A percentile compares a stretch with the other conserved stretches of the same genome.
These are phyloP conservation scores for Phytopythium kandeliae DNA, from an alignment of 352 stramenopile genomes.

Conservation along the genomic window DNA sequence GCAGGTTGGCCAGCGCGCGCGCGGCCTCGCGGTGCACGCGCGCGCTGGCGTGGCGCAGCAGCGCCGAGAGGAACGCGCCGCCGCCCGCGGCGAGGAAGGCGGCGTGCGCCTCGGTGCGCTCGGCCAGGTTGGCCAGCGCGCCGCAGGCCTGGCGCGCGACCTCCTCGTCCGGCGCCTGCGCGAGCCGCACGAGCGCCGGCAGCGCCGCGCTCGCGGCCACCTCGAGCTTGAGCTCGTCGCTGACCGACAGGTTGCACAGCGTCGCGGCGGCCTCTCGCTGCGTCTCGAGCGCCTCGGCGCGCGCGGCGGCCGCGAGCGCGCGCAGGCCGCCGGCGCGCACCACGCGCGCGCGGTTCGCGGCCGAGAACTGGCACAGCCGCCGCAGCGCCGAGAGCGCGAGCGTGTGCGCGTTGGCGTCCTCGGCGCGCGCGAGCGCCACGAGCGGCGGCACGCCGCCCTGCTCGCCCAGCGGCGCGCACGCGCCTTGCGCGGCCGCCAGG, in stretches of 20 bases:
- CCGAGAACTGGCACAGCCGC: constrained; percentile 87
- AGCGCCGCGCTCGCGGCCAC: constrained; percentile 81
- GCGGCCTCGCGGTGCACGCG: constrained; percentile 94
- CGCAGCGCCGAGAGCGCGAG: constrained; percentile 91
- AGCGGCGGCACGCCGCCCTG: constrained; percentile 89
- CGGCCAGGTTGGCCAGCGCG: constrained; percentile 92
- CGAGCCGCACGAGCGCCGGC: constrained; percentile 74
- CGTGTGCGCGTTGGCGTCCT: constrained; percentile 88
- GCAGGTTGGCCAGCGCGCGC: constrained; percentile 90
- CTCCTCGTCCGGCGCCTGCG: constrained; percentile 89
- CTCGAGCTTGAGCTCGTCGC: constrained; percentile 88
- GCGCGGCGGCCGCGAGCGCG: constrained; percentile 78
- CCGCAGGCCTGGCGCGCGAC: constrained; percentile 90
- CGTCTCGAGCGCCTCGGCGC: constrained; percentile 90
- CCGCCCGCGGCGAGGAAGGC: constrained; percentile 73
- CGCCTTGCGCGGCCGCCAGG: constrained; percentile 84
- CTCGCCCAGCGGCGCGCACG: constrained; percentile 86
- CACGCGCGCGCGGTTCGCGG: constrained; percentile 86
- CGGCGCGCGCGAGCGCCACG: constrained; percentile 83
- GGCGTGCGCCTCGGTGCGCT: constrained; percentile 93
- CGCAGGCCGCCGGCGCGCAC: constrained; percentile 82
- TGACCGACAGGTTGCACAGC: constrained; percentile 93
- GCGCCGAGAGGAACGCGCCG: constrained; percentile 61
- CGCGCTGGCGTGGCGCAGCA: constrained; percentile 83
- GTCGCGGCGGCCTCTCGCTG: constrained; percentile 92